A percentile compares a stretch with the other conserved stretches of the same genome.
phyloP scores from a whole-genome alignment of 2,329 filamentous ascomycete species.

The Talaromyces albobiverticillius region DNA sequence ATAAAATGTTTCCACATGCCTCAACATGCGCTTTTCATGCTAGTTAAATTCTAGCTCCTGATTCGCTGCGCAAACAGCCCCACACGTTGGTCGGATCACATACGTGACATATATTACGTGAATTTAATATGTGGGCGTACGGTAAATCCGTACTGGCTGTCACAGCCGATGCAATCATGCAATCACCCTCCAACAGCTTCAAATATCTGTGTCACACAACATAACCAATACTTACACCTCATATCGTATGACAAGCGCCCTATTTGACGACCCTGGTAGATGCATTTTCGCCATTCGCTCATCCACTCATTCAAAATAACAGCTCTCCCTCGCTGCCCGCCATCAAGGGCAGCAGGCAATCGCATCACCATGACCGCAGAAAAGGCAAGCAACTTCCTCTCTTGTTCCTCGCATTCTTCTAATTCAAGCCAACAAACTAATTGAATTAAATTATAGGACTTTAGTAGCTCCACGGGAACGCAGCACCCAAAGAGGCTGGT shows the following conservation, averaged over 20 bases:
- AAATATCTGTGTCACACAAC: too few relatives aligned
- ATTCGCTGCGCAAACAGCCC: too few relatives aligned
- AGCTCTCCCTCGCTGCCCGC: background rate
- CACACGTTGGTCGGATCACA: too few relatives aligned
- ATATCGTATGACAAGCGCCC: background rate
- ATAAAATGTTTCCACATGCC: too few relatives aligned
- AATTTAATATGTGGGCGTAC: too few relatives aligned
- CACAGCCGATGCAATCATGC: too few relatives aligned
- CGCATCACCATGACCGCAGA: constrained; percentile 18
- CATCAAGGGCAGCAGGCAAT: background rate
- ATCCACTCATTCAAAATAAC: background rate
- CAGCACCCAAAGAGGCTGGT: constrained; percentile 41
- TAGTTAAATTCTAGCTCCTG: too few relatives aligned
- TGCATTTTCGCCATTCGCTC: background rate
- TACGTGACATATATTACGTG: too few relatives aligned
- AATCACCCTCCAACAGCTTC: too few relatives aligned
- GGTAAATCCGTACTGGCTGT: too few relatives aligned
- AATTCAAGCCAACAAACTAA: background rate
- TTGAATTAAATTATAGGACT: background rate
- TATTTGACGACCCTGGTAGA: background rate
- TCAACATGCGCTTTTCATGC: too few relatives aligned
- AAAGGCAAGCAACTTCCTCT: background rate
- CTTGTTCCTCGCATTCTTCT: too few relatives aligned
- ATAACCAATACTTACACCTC: background rate
- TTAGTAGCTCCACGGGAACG: constrained; percentile 1